Percentiles rank a stretch among this genome's conserved stretches.
phyloP scores from a whole-genome alignment of 179 eudicot genomes.

The Gypsophila paniculata region DNA sequence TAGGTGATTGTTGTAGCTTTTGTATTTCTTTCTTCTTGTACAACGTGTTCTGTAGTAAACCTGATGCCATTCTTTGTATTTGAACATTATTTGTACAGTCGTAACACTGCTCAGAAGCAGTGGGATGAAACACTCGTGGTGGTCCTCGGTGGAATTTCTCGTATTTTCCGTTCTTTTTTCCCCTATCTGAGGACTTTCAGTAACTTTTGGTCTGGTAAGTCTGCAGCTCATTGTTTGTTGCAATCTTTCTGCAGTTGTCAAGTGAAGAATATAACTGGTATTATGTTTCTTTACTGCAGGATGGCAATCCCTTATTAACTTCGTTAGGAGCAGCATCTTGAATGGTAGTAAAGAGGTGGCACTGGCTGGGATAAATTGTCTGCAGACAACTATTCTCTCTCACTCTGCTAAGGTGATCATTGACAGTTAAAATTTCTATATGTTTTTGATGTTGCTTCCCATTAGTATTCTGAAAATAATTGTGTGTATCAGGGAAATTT shows the following conservation, averaged over 20 bases:
- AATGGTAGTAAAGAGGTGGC: constrained; percentile 96
- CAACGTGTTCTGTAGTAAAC: constrained; percentile 7
- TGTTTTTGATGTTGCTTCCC: background rate
- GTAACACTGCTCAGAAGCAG: constrained; percentile 98
- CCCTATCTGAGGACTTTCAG: constrained; percentile 69
- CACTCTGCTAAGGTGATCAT: constrained; percentile 76
- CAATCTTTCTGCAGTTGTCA: background rate
- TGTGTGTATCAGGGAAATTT: constrained; percentile 69
- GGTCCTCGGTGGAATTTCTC: constrained; percentile 85
- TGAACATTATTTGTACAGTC: constrained; percentile 45
- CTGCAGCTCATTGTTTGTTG: background rate
- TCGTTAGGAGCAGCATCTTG: constrained; percentile 63
- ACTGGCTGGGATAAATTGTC: constrained; percentile 86
- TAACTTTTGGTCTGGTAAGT: constrained; percentile 84
- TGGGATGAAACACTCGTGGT: constrained; percentile 99
- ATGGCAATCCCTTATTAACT: constrained; percentile 80
- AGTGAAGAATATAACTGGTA: constrained; percentile 1
- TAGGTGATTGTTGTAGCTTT: constrained; percentile 46
- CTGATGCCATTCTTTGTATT: background rate
- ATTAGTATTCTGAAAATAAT: constrained; percentile 18
- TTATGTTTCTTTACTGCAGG: constrained; percentile 44
- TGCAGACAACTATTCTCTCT: constrained; percentile 80
- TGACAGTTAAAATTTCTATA: background rate
- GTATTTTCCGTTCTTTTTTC: constrained; percentile 77
- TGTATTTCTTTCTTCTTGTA: constrained; percentile 9